These are phyloP conservation scores for Symbiotaphrina buchneri DNA, from an alignment of 495 filamentous ascomycete genomes.

Conservation along the genomic window DNA sequence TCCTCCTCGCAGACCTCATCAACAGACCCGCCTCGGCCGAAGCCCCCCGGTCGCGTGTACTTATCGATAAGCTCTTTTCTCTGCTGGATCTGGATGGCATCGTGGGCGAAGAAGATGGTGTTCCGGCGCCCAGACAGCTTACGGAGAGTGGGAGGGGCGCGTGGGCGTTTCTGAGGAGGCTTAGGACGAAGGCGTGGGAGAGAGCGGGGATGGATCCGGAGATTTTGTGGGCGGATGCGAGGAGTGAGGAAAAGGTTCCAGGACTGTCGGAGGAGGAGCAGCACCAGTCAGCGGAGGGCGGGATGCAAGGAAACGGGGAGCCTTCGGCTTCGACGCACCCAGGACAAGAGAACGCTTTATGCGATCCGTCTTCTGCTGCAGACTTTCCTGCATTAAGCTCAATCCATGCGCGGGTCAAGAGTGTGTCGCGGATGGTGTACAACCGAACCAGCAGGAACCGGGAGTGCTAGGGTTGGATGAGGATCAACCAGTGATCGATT, in stretches of 20 bases:
- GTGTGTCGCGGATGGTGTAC: no score
- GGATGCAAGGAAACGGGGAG: not conserved
- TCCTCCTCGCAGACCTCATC: conserved; percentile 32
- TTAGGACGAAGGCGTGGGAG: conserved; percentile 19
- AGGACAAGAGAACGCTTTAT: not conserved
- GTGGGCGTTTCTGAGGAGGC: conserved; percentile 28
- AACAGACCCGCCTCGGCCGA: conserved; percentile 25
- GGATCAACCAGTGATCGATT: no score
- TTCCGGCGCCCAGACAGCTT: conserved; percentile 21
- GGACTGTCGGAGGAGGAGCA: conserved; percentile 1
- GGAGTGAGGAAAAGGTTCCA: not conserved
- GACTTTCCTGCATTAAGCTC: not conserved
- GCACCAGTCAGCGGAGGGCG: no score
- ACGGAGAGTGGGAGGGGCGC: conserved; percentile 29
- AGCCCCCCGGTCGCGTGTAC: conserved; percentile 21
- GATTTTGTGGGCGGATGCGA: conserved; percentile 1
- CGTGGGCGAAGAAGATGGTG: conserved; percentile 24
- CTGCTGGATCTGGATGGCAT: conserved; percentile 25
- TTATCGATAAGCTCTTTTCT: conserved; percentile 28
- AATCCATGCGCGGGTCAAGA: not conserved
- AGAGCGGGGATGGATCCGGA: conserved; percentile 1
- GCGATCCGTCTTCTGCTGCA: not conserved
- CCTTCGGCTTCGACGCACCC: not conserved
- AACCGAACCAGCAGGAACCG: no score
- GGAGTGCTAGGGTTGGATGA: not conserved